Base-by-base conservation (phyloP, 1,284 basidiomycete genomes). In the Uromyces viciae-fabae region DNA sequence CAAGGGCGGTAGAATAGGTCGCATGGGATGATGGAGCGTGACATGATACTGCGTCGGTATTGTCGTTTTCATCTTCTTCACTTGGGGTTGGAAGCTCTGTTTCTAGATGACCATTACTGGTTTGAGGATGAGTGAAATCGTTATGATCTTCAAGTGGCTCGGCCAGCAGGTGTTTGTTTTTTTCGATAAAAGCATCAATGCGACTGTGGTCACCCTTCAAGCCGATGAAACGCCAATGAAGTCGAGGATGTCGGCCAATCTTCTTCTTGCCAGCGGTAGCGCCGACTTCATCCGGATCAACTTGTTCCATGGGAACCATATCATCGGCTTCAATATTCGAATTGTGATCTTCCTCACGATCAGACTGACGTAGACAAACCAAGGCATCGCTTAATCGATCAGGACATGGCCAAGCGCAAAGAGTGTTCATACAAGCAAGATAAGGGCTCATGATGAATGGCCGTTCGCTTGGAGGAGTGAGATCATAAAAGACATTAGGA, bases 371-470 rank as follows among this genome's bases (percentile, higher is more conserved):
- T 19, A 85, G 81, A 22, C 85, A 85, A 11, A 86, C 85, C 4
- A 87, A 84, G 8, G 86, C 86, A 40, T 87, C 85, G 49, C 84
- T 82, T 3, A 84, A 83, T 11, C 85, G 83, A 9, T 83, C 81
- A 0, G 86, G 86, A 2, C 85, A 84, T 0, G 86, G 86, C 86
- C 86, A 87, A 17, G 86, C 86, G 64, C 85, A 85, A 42, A 87
- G 82, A 0, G 86, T 86, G 82, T 87, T 87, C 86, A 87, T 87
- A 75, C 86, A 87, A 1, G 86, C 87, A 19, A 83, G 75, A 82
- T 86, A 86, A 0, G 86, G 86, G 28, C 84, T 85, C 87, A 87
- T 87, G 85, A 87, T 87, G 83, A 85, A 87, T 0, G 87, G 87
- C 0, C 87, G 81, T 0, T 85, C 85, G 9, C 84, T 85, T 2